These are phyloP conservation scores for Mesotaenium endlicherianum DNA, from an alignment of 139 green algal genomes.

Conservation along the genomic window DNA sequence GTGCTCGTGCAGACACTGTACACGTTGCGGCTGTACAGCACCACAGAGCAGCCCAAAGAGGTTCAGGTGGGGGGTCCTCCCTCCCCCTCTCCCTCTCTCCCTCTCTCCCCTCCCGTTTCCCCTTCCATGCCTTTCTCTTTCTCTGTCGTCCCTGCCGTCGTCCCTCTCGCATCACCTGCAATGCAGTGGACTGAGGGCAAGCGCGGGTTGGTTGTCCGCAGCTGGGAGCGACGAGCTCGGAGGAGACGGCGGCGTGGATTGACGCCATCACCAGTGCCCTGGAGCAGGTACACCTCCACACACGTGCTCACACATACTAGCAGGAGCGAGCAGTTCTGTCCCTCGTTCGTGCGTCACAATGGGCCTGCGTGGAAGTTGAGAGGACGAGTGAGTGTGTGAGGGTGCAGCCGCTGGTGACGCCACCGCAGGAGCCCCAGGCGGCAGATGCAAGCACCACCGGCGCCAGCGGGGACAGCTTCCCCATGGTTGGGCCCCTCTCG, in stretches of 20 bases:
- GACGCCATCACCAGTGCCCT: constrained; percentile 16
- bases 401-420: too few relatives aligned
- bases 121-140: neutral
- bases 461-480: too few relatives aligned
- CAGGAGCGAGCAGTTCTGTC: too few relatives aligned
- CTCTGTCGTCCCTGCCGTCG: neutral
- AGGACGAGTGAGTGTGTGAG: too few relatives aligned
- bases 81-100: neutral
- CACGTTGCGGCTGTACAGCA: constrained; percentile 32
- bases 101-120: neutral
- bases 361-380: too few relatives aligned
- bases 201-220: neutral
- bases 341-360: too few relatives aligned
- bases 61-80: too few relatives aligned
- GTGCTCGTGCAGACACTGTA: constrained; percentile 22
- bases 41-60: neutral
- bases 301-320: too few relatives aligned
- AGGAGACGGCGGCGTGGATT: constrained; percentile 30
- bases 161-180: neutral
- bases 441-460: too few relatives aligned
- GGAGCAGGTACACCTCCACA: neutral
- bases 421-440: too few relatives aligned
- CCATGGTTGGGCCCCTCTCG: too few relatives aligned
- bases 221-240: constrained; percentile 16
- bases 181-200: neutral